A percentile compares a stretch with the other conserved stretches of the same genome.
Evolutionary conservation across 352 stramenopile genomes (phyloP).

Genomic region (Thraustochytrium striatum): DNA sequence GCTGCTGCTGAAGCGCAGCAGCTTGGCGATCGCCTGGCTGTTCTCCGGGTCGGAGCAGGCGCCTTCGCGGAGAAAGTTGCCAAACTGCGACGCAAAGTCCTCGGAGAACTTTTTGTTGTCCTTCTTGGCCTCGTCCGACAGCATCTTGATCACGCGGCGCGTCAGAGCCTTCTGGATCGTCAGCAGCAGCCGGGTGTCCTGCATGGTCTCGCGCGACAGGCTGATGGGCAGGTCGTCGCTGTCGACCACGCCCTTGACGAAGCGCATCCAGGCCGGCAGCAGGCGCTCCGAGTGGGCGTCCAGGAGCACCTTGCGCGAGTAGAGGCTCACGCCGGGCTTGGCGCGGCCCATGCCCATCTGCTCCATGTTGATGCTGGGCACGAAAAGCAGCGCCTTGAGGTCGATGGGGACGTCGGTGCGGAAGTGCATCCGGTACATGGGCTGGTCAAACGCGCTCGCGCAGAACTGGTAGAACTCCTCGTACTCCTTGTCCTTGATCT

Average conservation of each 20-base stretch:
- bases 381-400: constrained; percentile 91
- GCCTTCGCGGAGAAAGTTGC: constrained; percentile 61
- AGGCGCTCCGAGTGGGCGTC: constrained; percentile 94
- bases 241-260: constrained; percentile 86
- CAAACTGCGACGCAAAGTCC: constrained; percentile 96
- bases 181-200: constrained; percentile 91
- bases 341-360: constrained; percentile 86
- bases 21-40: constrained; percentile 84
- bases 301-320: constrained; percentile 98
- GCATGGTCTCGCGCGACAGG: constrained; percentile 97
- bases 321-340: constrained; percentile 93
- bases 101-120: constrained; percentile 89
- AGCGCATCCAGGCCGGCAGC: constrained; percentile 95
- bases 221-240: constrained; percentile 97
- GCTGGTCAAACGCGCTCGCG: constrained; percentile 84
- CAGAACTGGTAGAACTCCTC: constrained; percentile 96
- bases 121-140: constrained; percentile 79
- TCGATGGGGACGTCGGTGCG: constrained; percentile 95
- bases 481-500: constrained; percentile 94
- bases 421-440: constrained; percentile 91
- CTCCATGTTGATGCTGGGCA: constrained; percentile 78
- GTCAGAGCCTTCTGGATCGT: constrained; percentile 95
- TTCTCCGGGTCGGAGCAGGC: constrained; percentile 60
- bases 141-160: constrained; percentile 71
- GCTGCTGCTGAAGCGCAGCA: constrained; percentile 96